phyloP scores from a whole-genome alignment of 2,329 filamentous ascomycete species.

The Ustilaginoidea virens region DNA sequence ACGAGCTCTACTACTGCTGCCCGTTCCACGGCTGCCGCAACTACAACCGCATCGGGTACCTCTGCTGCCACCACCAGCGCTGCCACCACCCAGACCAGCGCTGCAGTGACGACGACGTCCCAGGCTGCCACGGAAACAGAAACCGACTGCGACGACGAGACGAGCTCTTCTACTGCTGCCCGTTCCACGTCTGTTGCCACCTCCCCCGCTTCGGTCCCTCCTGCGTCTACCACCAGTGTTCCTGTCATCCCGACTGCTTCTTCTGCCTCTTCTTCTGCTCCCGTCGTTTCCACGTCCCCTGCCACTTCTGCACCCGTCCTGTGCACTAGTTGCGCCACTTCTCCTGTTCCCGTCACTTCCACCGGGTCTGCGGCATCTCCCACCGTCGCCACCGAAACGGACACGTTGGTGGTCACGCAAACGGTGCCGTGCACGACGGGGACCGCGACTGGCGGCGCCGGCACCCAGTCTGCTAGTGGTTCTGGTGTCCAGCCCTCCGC shows the following conservation, averaged over 20 bases:
- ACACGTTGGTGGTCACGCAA: too few species aligned
- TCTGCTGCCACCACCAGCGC: too few species aligned
- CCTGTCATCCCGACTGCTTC: neutral
- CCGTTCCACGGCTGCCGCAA: neutral
- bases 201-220: neutral
- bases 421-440: constrained; percentile 1
- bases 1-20: too few species aligned
- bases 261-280: too few species aligned
- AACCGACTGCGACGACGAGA: too few species aligned
- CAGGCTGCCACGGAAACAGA: neutral
- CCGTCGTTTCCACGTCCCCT: too few species aligned
- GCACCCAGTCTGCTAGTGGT: neutral
- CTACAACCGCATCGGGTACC: neutral
- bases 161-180: too few species aligned
- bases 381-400: neutral
- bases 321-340: too few species aligned
- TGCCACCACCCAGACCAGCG: neutral
- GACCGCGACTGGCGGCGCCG: neutral
- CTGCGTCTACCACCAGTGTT: too few species aligned
- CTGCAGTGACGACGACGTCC: neutral
- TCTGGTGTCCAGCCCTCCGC: too few species aligned
- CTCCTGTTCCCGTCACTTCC: neutral
- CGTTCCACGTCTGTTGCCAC: neutral
- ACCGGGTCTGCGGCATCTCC: neutral
- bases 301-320: too few species aligned